phyloP scores from a whole-genome alignment of 257 asterid species.

The Solanum habrochaites region DNA sequence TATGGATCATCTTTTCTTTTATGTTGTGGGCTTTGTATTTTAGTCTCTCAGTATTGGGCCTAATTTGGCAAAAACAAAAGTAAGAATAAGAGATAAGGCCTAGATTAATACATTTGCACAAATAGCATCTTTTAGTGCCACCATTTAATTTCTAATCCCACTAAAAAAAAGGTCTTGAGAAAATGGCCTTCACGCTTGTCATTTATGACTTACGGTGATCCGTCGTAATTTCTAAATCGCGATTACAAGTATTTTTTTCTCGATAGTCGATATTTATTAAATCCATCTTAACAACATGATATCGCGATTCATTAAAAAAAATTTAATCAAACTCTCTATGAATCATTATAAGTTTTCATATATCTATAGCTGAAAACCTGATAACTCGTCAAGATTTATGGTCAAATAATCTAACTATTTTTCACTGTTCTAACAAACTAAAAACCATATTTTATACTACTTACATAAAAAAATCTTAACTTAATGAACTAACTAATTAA shows the following conservation, averaged over 20 bases:
- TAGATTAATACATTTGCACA: background rate
- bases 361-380: too few relatives aligned
- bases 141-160: background rate
- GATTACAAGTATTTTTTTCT: too few relatives aligned
- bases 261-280: too few relatives aligned
- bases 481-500: too few relatives aligned
- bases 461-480: too few relatives aligned
- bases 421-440: too few relatives aligned
- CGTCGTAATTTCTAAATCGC: background rate
- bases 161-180: too few relatives aligned
- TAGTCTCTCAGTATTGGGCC: background rate
- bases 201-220: background rate
- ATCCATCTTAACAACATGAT: rapidly evolving
- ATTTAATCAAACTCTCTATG: background rate
- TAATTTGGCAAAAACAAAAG: background rate
- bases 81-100: background rate
- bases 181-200: background rate
- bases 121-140: background rate
- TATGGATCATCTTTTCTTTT: background rate
- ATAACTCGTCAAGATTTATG: background rate
- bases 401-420: background rate
- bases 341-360: too few relatives aligned
- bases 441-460: too few relatives aligned
- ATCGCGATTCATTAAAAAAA: too few relatives aligned
- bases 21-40: background rate